Evolutionary conservation across 495 filamentous ascomycete species (phyloP), one percentile per base, ranked within the genome.

Genomic region (Neurospora discreta): DNA sequence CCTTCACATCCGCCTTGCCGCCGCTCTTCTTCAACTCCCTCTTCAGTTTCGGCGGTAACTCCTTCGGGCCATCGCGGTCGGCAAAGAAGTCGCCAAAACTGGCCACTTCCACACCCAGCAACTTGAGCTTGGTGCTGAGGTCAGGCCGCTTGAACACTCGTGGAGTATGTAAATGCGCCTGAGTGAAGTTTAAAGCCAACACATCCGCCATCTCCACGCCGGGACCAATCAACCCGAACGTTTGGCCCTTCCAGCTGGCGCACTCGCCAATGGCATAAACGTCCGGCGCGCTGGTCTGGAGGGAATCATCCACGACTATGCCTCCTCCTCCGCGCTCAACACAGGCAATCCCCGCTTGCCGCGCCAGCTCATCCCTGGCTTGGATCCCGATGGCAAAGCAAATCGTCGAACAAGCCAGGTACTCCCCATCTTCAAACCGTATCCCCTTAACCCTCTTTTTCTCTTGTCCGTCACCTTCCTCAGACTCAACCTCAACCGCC

Each of bases 51-150:
- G 85, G 85, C 0, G 93, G 92, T 33, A 93, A 80, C 44, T 90
- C 87, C 72, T 90, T 92, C 0, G 93, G 93, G 0, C 93, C 93
- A 78, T 97, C 90, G 71, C 93, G 85, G 74, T 98, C 95, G 3
- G 95, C 95, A 73, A 98, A 98, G 84, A 95, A 98, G 77, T 98
- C 95, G 1, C 95, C 95, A 77, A 97, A 98, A 76, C 92, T 95
- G 39, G 95, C 95, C 2, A 98, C 95, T 75, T 97, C 94, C 3
- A 97, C 95, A 1, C 95, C 95, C 1, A 98, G 84, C 0, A 98
- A 84, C 83, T 98, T 98, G 8, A 98, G 80, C 79, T 97, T 98
- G 0, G 95, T 98, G 82, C 93, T 97, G 20, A 98, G 84, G 77
- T 98, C 94, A 0, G 95, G 95, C 30, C 91, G 84, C 74, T 92